These are phyloP conservation scores for Suillus americanus DNA, from an alignment of 768 basidiomycete species.

Conservation along the genomic window DNA sequence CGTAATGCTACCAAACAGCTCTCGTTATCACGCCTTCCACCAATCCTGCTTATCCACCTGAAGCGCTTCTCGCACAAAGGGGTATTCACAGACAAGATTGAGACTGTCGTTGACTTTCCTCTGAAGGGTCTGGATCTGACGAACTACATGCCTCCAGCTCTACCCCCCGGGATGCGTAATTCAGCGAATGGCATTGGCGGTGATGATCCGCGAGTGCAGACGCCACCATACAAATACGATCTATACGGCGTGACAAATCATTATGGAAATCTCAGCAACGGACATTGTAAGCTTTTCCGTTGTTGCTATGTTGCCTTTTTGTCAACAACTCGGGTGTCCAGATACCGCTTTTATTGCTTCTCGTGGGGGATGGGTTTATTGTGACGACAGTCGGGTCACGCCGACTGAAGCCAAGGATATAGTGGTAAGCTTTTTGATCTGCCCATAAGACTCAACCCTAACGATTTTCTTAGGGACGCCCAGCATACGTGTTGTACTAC, in stretches of 20 bases:
- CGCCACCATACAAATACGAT: slow-evolving; percentile 92
- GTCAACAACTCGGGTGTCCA: slow-evolving; percentile 27
- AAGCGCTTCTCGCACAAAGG: slow-evolving; percentile 92
- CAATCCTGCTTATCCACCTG: slow-evolving; percentile 87
- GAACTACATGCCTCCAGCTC: slow-evolving; percentile 81
- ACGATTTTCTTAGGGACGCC: slow-evolving; percentile 48
- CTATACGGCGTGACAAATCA: slow-evolving; percentile 96
- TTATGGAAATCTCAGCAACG: slow-evolving; percentile 89
- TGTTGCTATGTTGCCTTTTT: neutral
- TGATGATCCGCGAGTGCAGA: slow-evolving; percentile 77
- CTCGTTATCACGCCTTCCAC: slow-evolving; percentile 89
- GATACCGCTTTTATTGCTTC: slow-evolving; percentile 93
- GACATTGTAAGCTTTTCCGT: slow-evolving; percentile 73
- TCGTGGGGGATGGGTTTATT: slow-evolving; percentile 86
- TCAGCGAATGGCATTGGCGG: slow-evolving; percentile 36
- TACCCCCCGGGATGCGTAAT: slow-evolving; percentile 63
- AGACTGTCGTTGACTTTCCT: slow-evolving; percentile 93
- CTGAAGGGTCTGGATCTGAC: slow-evolving; percentile 60
- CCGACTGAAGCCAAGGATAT: slow-evolving; percentile 75
- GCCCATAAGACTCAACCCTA: slow-evolving; percentile 20
- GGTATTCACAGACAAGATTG: slow-evolving; percentile 93
- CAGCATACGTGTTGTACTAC: slow-evolving; percentile 83
- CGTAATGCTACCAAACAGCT: slow-evolving; percentile 85
- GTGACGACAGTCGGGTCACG: slow-evolving; percentile 89
- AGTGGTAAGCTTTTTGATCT: slow-evolving; percentile 54